Conservation (phyloP, 352 stramenopile species). For the Globisporangium echinulatum region DNA sequence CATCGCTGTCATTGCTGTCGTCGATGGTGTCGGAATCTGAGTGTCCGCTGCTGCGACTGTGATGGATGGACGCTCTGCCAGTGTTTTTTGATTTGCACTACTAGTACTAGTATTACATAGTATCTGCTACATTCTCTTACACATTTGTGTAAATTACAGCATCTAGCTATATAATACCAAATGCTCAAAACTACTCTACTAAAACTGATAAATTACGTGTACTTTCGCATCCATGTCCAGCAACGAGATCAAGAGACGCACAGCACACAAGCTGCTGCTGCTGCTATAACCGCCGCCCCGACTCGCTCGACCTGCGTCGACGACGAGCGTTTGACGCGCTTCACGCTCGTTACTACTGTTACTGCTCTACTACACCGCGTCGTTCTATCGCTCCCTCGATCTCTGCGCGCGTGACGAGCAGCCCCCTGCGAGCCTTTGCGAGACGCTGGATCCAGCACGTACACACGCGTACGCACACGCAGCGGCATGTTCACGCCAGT, state of each 20-base stretch:
- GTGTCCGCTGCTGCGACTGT: not conserved
- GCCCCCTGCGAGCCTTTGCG: no score
- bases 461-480: not conserved
- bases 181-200: no score
- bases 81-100: not conserved
- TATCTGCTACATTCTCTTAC: not conserved
- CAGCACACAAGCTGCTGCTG: no score
- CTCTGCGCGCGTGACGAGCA: not conserved
- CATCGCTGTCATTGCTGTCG: slow-evolving; percentile 5
- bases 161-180: no score
- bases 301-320: not conserved
- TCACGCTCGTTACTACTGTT: no score
- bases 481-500: not conserved
- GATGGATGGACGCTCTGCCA: not conserved
- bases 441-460: not conserved
- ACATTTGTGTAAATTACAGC: no score
- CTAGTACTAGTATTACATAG: not conserved
- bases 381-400: not conserved
- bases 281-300: no score
- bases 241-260: no score
- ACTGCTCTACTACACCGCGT: no score
- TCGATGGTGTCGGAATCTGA: not conserved
- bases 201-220: no score
- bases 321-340: no score
- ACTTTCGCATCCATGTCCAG: no score